Evolutionary conservation across 1,284 basidiomycete genomes (phyloP).

Genomic region (Apiotrichum brassicae): DNA sequence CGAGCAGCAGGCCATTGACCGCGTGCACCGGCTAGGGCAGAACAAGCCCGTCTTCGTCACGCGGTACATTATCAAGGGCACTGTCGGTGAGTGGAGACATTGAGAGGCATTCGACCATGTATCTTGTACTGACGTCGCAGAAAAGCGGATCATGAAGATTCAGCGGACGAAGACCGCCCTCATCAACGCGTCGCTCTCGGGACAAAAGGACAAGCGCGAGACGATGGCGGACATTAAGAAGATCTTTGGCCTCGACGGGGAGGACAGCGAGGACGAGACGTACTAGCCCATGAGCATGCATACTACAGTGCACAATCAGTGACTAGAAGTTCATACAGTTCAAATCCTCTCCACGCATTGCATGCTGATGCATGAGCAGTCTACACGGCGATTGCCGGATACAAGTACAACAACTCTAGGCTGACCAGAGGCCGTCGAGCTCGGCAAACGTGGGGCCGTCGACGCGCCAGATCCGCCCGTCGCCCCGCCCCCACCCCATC

Average conservation of each 20-base stretch:
- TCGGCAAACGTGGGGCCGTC: constrained; percentile 34
- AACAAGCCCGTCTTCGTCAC: constrained; percentile 68
- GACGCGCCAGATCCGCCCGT: constrained; percentile 23
- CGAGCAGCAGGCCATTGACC: constrained; percentile 69
- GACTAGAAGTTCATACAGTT: too few species aligned
- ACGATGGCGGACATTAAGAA: constrained; percentile 46
- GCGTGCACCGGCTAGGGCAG: constrained; percentile 51
- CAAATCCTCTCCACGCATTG: too few species aligned
- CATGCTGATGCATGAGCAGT: too few species aligned
- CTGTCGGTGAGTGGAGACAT: constrained; percentile 58
- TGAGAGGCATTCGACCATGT: too few species aligned
- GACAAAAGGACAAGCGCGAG: constrained; percentile 33
- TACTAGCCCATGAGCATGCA: too few species aligned
- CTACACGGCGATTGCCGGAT: too few species aligned
- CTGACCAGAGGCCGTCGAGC: constrained; percentile 34
- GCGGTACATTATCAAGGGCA: constrained; percentile 66
- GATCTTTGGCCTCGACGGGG: constrained; percentile 44
- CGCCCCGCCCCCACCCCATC: constrained; percentile 15
- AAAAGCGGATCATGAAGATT: constrained; percentile 76
- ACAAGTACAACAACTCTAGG: background rate
- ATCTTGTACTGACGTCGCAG: constrained; percentile 51
- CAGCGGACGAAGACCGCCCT: constrained; percentile 50
- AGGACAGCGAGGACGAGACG: constrained; percentile 41
- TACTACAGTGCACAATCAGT: too few species aligned
- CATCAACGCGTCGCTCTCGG: constrained; percentile 44